Evolutionary conservation across 805 yeast genomes (phyloP), one percentile per base, ranked within the genome.

Genomic region (Pichia californica): DNA sequence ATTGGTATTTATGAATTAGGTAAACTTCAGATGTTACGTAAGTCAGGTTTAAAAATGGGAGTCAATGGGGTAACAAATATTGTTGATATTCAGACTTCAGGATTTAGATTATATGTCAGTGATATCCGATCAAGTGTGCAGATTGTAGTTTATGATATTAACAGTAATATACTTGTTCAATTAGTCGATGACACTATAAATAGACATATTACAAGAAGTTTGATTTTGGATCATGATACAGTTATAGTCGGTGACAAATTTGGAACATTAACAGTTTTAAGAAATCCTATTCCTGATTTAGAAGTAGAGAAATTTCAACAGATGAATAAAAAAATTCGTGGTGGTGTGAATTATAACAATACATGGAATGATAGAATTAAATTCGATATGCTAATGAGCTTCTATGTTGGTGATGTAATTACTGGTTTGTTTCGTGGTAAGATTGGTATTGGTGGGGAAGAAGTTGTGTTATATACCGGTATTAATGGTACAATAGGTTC

Each of bases 221-320:
- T 69, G 3, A 63, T 77, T 50, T 62, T 93, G 5, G 98, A 93
- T 58, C 74, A 77, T 48, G 79, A 78, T 44, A 88, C 96, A 0
- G 76, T 84, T 1, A 66, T 83, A 32, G 87, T 86, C 1, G 96
- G 96, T 13, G 98, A 93, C 58, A 81, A 80, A 55, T 88, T 84
- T 62, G 97, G 98, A 0, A 86, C 83, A 52, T 37, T 88, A 0
- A 79, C 82, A 62, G 73, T 85, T 1, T 62, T 87, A 32, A 66
- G 96, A 46, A 61, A 83, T 32, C 76, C 83, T 0, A 63, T 63
- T n/a, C 13, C 14, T 13, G 19, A 32, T 16, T 25, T 31, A 7
- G 44, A 31, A 2, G 16, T 28, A 19, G 44, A 41, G 16, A 11
- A 10, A 9, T 15, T n/a, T n/a, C 16, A 29, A 29, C 18, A 16